Base-by-base conservation (phyloP, 2,329 filamentous ascomycete genomes). In the Fusarium circinatum region DNA sequence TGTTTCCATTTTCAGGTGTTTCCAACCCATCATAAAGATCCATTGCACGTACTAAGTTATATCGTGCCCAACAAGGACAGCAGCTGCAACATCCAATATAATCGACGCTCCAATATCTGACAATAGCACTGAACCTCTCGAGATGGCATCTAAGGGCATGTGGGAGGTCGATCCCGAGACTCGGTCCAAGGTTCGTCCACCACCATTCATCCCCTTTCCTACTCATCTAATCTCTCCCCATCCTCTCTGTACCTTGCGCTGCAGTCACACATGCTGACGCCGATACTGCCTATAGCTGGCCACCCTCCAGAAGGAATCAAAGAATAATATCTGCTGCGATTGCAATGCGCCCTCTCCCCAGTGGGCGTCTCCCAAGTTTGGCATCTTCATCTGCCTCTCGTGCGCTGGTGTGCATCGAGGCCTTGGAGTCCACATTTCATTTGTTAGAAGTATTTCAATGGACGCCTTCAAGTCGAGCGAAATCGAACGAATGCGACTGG, bases 131-230 rank as follows among this genome's bases (percentile, higher is more conserved):
- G 41, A 32, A 34, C 49, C 62, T 67, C 48, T 75, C 58, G 78
- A 76, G 64, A 90, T 91, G 89, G 85, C 89, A 76, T 87, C 90
- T 80, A 96, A 95, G 85, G 90, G 88, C 76, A 96, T 98, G 93
- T 99, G 96, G 96, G 96, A 99, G 86, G 95, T 99, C 76, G 96
- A 99, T 84, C 96, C 96, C 55, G 96, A 98, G 87, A 98, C 96
- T 71, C 91, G 94, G 85, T 94, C 93, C 81, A 98, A 98, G 91
- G 95, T 97, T 85, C 78, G 83, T 68, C 36, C 24, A 54, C 32
- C 22, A 54, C 38, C 32, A 63, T 62, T 55, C 28, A 69, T 57
- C 61, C 59, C 59, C 59, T 55, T 65, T 62, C 44, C 41, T 54
- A 59, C 54, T 30, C 41, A 24, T 39, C 49, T 65, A 64, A 44